A percentile compares a stretch with the other conserved stretches of the same genome.
Evolutionary conservation across 2,329 filamentous ascomycete species (phyloP).

Genomic region (Emergomyces africanus): DNA sequence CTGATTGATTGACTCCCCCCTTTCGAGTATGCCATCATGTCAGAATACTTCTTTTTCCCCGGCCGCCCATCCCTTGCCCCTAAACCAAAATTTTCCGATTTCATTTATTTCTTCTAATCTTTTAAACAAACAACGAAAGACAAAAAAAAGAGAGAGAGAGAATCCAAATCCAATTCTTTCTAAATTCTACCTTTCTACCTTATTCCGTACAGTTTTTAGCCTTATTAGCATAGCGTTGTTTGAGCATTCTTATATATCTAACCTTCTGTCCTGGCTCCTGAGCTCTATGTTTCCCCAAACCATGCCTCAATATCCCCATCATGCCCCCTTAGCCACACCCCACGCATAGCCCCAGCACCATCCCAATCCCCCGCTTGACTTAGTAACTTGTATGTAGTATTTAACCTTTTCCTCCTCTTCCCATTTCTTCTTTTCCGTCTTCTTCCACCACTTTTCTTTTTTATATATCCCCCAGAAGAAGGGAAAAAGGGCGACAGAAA

Average conservation of each 20-base stretch:
- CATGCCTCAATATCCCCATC: not conserved
- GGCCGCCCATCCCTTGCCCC: not conserved
- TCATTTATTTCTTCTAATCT: not conserved
- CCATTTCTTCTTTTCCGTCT: not conserved
- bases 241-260: slow-evolving; percentile 20
- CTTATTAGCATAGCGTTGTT: slow-evolving; percentile 33
- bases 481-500: not conserved
- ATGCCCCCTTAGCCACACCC: not conserved
- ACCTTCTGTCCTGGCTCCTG: no score
- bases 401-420: not conserved
- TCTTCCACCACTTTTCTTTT: no score
- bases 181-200: slow-evolving; percentile 8
- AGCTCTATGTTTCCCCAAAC: not conserved
- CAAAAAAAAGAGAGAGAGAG: not conserved
- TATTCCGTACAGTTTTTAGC: slow-evolving; percentile 10
- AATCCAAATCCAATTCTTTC: not conserved
- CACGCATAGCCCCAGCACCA: no score
- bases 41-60: slow-evolving; percentile 11
- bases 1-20: not conserved
- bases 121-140: not conserved
- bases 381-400: not conserved
- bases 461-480: not conserved
- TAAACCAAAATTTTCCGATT: not conserved
- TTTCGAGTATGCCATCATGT: not conserved
- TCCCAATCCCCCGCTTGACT: not conserved